A percentile compares a stretch with the other conserved stretches of the same genome.
Evolutionary conservation across 1,139 yeast genomes (phyloP).

Genomic region (Williopsis jadinii): DNA sequence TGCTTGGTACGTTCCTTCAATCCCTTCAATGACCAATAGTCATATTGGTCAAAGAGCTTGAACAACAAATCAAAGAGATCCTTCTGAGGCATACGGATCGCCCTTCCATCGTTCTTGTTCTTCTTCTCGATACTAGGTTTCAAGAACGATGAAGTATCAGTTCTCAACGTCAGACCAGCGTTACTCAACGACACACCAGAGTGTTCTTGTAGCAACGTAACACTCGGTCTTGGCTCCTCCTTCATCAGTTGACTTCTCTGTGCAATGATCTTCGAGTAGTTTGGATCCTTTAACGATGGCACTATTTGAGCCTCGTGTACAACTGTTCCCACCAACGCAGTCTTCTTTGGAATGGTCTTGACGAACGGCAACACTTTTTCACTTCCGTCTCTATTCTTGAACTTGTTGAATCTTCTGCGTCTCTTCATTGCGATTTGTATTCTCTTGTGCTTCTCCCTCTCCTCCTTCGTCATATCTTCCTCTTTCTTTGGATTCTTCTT

Average conservation of each 20-base stretch:
- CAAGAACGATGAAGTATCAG: conserved; percentile 61
- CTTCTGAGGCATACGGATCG: conserved; percentile 90
- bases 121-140: conserved; percentile 37
- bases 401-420: conserved; percentile 31
- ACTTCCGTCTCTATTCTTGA: conserved; percentile 34
- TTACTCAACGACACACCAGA: conserved; percentile 84
- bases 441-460: conserved; percentile 8
- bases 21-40: conserved; percentile 95
- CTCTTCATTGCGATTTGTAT: conserved; percentile 19
- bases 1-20: conserved; percentile 90
- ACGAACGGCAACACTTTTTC: conserved; percentile 61
- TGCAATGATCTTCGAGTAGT: conserved; percentile 53
- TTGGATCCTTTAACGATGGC: conserved; percentile 68
- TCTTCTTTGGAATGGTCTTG: conserved; percentile 78
- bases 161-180: conserved; percentile 73
- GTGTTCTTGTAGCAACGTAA: conserved; percentile 72
- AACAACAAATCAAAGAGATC: conserved; percentile 85
- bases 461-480: conserved; percentile 5
- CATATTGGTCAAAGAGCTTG: conserved; percentile 87
- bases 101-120: conserved; percentile 63
- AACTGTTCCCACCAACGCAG: conserved; percentile 79
- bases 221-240: conserved; percentile 54
- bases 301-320: conserved; percentile 88
- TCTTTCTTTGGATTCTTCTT: conserved; percentile 1
- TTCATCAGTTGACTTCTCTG: conserved; percentile 43